Evolutionary conservation across 148 eudicot genomes (phyloP).

Genomic region (Spergularia marina): DNA sequence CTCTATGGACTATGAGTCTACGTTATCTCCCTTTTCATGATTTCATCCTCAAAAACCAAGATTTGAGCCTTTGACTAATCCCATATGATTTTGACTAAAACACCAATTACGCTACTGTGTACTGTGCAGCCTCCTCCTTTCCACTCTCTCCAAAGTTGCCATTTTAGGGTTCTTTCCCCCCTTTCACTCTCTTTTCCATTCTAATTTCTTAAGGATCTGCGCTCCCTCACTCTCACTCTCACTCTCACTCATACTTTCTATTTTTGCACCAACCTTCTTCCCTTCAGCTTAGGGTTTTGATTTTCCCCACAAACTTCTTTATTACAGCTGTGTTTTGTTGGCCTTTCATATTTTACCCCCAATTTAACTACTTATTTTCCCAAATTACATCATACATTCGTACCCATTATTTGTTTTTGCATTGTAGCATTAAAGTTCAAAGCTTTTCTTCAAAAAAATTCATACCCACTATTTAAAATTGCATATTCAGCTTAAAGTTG

Average conservation of each 20-base stretch:
- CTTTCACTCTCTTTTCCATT: background rate
- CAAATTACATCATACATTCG: background rate
- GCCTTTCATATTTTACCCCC: background rate
- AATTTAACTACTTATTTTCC: background rate
- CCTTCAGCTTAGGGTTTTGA: conserved; percentile 2
- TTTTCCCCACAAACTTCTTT: background rate
- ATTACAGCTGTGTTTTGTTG: background rate
- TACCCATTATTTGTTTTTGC: background rate
- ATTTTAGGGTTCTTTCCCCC: conserved; percentile 18
- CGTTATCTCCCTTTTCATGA: too few species aligned
- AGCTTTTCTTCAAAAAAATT: background rate
- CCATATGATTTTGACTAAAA: background rate
- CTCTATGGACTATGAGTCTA: too few species aligned
- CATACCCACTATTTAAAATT: background rate
- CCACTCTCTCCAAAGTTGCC: conserved; percentile 1
- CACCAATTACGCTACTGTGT: conserved; percentile 3
- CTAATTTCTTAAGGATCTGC: background rate
- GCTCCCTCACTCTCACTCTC: background rate
- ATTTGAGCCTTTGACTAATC: background rate
- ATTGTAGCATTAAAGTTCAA: background rate
- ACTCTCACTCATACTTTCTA: background rate
- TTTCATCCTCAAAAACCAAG: background rate
- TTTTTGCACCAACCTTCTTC: background rate
- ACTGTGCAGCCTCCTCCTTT: background rate
- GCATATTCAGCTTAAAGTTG: background rate